phyloP scores from a whole-genome alignment of 1,284 basidiomycete genomes.

The Anthracocystis panici-leucophaei region DNA sequence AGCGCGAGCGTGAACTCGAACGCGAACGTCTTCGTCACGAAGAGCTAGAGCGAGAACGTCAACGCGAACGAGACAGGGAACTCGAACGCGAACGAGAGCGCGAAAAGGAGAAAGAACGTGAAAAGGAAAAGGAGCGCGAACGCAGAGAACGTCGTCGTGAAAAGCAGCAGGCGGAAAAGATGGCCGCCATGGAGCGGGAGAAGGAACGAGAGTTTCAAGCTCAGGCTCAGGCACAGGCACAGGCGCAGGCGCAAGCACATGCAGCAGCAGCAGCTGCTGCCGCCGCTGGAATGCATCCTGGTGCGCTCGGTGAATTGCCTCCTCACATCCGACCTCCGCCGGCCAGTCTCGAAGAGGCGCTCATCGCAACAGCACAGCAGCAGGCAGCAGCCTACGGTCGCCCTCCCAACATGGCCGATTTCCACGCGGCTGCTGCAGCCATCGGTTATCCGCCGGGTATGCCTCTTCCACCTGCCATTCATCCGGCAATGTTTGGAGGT shows the following conservation, averaged over 20 bases:
- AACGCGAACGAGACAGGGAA: conserved; percentile 25
- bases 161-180: conserved; percentile 51
- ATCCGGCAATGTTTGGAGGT: conserved; percentile 35
- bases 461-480: conserved; percentile 38
- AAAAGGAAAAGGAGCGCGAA: conserved; percentile 46
- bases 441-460: conserved; percentile 46
- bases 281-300: conserved; percentile 31
- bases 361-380: conserved; percentile 45
- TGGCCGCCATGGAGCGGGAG: conserved; percentile 40
- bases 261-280: conserved; percentile 31
- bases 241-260: conserved; percentile 47
- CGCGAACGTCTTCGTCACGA: conserved; percentile 27
- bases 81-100: conserved; percentile 39
- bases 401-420: conserved; percentile 44
- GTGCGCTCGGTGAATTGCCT: conserved; percentile 33
- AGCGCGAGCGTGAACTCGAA: conserved; percentile 24
- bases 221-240: conserved; percentile 38
- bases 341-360: conserved; percentile 35
- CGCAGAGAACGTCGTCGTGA: conserved; percentile 41
- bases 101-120: conserved; percentile 36
- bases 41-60: conserved; percentile 35
- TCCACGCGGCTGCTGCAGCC: conserved; percentile 42
- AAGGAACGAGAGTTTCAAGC: conserved; percentile 41
- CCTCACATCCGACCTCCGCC: conserved; percentile 38
- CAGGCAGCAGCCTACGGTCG: conserved; percentile 40